Percentiles rank a stretch among this genome's conserved stretches.
Conservation (phyloP, 768 basidiomycete species). For the Crassisporium funariophilum region DNA sequence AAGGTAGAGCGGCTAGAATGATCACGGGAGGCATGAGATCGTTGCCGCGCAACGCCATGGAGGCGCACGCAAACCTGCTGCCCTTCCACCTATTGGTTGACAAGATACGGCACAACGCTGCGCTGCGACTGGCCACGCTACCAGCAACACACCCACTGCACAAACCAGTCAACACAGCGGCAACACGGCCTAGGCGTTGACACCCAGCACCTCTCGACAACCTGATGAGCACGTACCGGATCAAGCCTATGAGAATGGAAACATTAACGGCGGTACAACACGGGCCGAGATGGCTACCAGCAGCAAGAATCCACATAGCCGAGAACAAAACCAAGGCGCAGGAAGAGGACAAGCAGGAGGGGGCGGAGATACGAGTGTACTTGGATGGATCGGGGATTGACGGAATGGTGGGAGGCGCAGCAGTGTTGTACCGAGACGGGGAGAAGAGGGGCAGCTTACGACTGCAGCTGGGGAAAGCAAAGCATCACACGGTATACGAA, state of each 20-base stretch:
- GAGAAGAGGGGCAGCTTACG: neutral
- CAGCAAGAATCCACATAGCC: neutral
- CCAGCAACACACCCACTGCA: neutral
- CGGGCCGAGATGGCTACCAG: neutral
- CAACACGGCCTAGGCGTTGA: neutral
- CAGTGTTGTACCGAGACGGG: constrained; percentile 10
- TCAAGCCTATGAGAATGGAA: neutral
- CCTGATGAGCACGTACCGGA: neutral
- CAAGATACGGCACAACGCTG: neutral
- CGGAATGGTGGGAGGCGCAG: constrained; percentile 6
- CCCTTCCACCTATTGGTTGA: neutral
- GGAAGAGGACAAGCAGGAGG: neutral
- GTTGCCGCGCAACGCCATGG: neutral
- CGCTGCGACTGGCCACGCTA: neutral
- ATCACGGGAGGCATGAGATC: neutral
- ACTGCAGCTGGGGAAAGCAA: constrained; percentile 3
- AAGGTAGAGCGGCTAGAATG: neutral
- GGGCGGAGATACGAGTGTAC: neutral
- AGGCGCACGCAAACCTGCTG: neutral
- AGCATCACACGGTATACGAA: constrained; percentile 13
- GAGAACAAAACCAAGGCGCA: neutral
- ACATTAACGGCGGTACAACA: neutral
- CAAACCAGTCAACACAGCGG: neutral
- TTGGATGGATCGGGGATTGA: neutral
- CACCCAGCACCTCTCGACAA: neutral